Conservation (phyloP, 257 asterid species). For the Primulina eburnea region DNA sequence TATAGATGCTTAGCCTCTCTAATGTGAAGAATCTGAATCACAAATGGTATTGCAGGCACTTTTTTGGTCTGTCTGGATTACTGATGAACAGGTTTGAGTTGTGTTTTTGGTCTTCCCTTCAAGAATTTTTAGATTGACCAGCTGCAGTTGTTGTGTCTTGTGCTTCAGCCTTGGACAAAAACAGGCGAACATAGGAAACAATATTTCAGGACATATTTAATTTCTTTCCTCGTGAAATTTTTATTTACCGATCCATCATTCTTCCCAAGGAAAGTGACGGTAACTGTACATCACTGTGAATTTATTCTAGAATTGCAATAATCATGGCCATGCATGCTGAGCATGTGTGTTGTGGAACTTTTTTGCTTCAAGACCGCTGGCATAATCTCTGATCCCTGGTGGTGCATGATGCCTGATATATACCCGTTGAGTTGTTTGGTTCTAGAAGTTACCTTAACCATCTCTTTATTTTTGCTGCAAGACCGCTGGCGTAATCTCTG, state of each 20-base stretch:
- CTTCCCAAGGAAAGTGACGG: slow-evolving; percentile 30
- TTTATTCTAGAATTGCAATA: slow-evolving; percentile 21
- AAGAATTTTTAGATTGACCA: slow-evolving; percentile 49
- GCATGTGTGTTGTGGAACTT: slow-evolving; percentile 22
- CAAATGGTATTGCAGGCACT: slow-evolving; percentile 72
- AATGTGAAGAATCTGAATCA: slow-evolving; percentile 47
- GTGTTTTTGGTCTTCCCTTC: slow-evolving; percentile 48
- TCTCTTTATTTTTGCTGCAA: slow-evolving; percentile 1
- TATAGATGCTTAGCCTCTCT: slow-evolving; percentile 48
- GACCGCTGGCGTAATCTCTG: neutral
- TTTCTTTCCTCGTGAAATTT: slow-evolving; percentile 29
- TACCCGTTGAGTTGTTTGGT: slow-evolving; percentile 16
- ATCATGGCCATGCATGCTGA: slow-evolving; percentile 9
- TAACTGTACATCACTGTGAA: slow-evolving; percentile 30
- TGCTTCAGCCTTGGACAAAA: slow-evolving; percentile 42
- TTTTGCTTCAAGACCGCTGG: neutral
- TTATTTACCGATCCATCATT: slow-evolving; percentile 23
- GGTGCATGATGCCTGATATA: slow-evolving; percentile 32
- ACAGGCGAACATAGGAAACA: slow-evolving; percentile 23
- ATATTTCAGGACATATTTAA: neutral
- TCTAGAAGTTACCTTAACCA: too few species aligned
- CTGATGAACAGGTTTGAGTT: slow-evolving; percentile 39
- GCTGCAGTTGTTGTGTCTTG: slow-evolving; percentile 22
- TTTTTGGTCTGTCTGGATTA: slow-evolving; percentile 42
- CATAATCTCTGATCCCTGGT: slow-evolving; percentile 18